phyloP scores from a whole-genome alignment of 768 basidiomycete species.

The Boletus subparvulus region DNA sequence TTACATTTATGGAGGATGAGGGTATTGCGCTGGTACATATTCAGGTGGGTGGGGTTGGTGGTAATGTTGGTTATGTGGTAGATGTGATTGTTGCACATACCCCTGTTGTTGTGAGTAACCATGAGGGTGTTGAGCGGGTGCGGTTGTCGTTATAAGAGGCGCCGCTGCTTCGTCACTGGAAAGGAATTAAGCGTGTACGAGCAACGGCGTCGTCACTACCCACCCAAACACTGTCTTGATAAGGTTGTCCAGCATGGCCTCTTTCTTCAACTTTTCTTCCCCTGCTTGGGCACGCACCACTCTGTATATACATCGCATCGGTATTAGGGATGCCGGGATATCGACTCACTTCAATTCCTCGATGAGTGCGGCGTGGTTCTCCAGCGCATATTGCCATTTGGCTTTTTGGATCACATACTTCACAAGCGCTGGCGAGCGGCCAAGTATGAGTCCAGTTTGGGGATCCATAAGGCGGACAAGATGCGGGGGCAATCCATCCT shows the following conservation, averaged over 20 bases:
- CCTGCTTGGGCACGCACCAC: conserved; percentile 50
- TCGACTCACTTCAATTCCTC: conserved; percentile 53
- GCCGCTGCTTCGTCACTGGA: conserved; percentile 29
- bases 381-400: conserved; percentile 65
- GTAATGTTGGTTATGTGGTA: conserved; percentile 8
- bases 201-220: conserved; percentile 18
- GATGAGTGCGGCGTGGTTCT: conserved; percentile 63
- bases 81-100: conserved; percentile 9
- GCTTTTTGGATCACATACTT: conserved; percentile 73
- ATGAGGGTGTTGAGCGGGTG: conserved; percentile 2
- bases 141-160: conserved; percentile 14
- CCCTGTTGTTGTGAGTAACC: conserved; percentile 8
- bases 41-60: conserved; percentile 13
- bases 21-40: conserved; percentile 12
- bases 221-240: conserved; percentile 53
- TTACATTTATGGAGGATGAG: conserved; percentile 15
- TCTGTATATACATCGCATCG: conserved; percentile 18
- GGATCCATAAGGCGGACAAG: conserved; percentile 53
- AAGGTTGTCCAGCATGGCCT: conserved; percentile 55
- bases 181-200: neutral
- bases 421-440: conserved; percentile 66
- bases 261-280: conserved; percentile 58
- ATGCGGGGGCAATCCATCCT: conserved; percentile 55
- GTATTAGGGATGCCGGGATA: neutral
- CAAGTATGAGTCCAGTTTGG: conserved; percentile 61